Conservation (phyloP, 1,139 yeast genomes). For the Blastobotrys persicus region DNA sequence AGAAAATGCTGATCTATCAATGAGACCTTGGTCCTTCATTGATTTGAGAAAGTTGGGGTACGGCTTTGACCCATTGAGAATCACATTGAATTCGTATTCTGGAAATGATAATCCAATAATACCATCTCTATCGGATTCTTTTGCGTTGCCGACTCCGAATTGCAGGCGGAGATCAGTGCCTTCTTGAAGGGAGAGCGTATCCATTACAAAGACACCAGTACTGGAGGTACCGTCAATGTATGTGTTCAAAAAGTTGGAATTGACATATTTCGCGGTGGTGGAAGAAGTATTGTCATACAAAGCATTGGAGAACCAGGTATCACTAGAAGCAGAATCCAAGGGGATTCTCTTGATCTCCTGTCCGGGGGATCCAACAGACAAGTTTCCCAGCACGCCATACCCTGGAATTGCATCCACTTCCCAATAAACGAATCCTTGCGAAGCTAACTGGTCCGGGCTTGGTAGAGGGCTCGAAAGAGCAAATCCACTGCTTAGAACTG, state of each 20-base stretch:
- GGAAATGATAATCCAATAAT: neutral
- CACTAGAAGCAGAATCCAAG: constrained; percentile 50
- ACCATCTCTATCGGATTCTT: neutral
- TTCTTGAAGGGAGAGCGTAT: constrained; percentile 34
- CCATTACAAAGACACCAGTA: constrained; percentile 49
- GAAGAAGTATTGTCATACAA: constrained; percentile 16
- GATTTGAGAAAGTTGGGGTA: constrained; percentile 1
- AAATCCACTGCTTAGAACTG: too few relatives aligned
- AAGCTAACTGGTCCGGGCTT: neutral
- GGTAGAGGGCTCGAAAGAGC: constrained; percentile 3
- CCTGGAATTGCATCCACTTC: neutral
- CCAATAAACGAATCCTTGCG: neutral
- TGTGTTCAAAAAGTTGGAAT: constrained; percentile 21
- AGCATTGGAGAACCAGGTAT: constrained; percentile 41
- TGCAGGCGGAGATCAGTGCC: neutral
- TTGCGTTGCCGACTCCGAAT: neutral
- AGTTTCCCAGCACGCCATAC: constrained; percentile 10
- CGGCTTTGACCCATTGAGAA: neutral
- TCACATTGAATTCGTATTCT: constrained; percentile 2
- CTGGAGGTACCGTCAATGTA: constrained; percentile 36
- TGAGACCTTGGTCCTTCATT: constrained; percentile 7
- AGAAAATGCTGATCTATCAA: constrained; percentile 10
- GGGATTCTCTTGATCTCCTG: constrained; percentile 22
- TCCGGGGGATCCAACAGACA: constrained; percentile 30
- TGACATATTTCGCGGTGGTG: constrained; percentile 14